These are phyloP conservation scores for Auriculariales sp. DNA, from an alignment of 768 basidiomycete species.

Conservation along the genomic window DNA sequence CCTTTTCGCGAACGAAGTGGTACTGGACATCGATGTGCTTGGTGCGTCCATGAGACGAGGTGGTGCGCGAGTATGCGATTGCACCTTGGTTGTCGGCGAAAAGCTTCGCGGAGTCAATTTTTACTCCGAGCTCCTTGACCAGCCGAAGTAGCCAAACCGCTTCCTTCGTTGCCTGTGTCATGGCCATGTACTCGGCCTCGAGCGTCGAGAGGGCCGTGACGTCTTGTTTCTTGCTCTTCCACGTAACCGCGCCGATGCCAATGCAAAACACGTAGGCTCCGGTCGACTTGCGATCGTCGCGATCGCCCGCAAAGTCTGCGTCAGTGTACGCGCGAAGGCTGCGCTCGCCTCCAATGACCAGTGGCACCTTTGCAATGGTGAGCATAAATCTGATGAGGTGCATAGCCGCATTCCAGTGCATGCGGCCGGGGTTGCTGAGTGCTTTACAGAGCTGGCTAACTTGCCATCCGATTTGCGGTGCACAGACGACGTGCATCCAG, in stretches of 20 bases:
- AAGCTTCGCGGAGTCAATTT: not conserved
- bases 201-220: conserved; percentile 7
- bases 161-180: conserved; percentile 6
- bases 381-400: conserved; percentile 27
- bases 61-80: conserved; percentile 9
- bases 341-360: not conserved
- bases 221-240: conserved; percentile 11
- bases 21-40: conserved; percentile 17
- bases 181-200: conserved; percentile 10
- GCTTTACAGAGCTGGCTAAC: conserved; percentile 14
- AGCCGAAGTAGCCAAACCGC: conserved; percentile 5
- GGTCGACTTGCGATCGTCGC: conserved; percentile 11
- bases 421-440: conserved; percentile 15
- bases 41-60: conserved; percentile 11
- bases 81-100: conserved; percentile 8
- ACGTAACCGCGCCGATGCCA: conserved; percentile 9
- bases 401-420: conserved; percentile 25
- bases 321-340: conserved; percentile 10
- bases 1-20: conserved; percentile 11
- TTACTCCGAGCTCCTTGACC: not conserved
- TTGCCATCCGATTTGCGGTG: conserved; percentile 12
- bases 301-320: conserved; percentile 13
- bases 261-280: conserved; percentile 15
- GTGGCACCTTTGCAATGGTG: conserved; percentile 11
- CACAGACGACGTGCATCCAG: conserved; percentile 6